phyloP scores from a whole-genome alignment of 495 filamentous ascomycete species.

The Neurospora sp. region DNA sequence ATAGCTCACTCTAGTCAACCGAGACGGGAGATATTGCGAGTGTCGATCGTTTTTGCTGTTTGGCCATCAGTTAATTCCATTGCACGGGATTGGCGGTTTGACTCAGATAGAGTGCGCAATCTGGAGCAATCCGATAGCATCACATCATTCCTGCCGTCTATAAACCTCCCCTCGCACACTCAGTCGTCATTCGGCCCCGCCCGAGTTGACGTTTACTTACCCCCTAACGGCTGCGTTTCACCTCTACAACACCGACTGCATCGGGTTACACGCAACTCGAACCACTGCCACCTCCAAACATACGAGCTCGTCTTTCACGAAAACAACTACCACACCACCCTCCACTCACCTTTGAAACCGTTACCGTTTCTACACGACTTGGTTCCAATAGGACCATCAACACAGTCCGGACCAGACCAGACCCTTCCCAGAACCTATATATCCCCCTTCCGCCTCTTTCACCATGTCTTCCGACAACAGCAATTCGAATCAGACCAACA shows the following conservation, averaged over 20 bases:
- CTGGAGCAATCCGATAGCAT: background rate
- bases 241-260: constrained; percentile 6
- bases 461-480: constrained; percentile 32
- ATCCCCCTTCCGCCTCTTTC: constrained; percentile 6
- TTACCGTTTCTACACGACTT: background rate
- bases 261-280: constrained; percentile 11
- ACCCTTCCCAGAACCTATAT: constrained; percentile 6
- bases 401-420: background rate
- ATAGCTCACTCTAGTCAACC: background rate
- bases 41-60: background rate
- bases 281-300: constrained; percentile 18
- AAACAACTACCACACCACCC: background rate
- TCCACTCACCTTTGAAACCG: background rate
- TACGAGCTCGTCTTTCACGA: constrained; percentile 13
- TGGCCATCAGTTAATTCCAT: background rate
- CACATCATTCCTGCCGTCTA: background rate
- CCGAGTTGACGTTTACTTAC: background rate
- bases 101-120: background rate
- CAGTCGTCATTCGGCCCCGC: constrained; percentile 19
- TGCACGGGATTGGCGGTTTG: background rate
- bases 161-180: constrained; percentile 2
- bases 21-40: background rate
- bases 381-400: background rate
- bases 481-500: constrained; percentile 19
- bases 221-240: constrained; percentile 16